A percentile compares a stretch with the other conserved stretches of the same genome.
These are phyloP conservation scores for Eucalyptus cladocalyx DNA, from an alignment of 345 rosid species.

Conservation along the genomic window DNA sequence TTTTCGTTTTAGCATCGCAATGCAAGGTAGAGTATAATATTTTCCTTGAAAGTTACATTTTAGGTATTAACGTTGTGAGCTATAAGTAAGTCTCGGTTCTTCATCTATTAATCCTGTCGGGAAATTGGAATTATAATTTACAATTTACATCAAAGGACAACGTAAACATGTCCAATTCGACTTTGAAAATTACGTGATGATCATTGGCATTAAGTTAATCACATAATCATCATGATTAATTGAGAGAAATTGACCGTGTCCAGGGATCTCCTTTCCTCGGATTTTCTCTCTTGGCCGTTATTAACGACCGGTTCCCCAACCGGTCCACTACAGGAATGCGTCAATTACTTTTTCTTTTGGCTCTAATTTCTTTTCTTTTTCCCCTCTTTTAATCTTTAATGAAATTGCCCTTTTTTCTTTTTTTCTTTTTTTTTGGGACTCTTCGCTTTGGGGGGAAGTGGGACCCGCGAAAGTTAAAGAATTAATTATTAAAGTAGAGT, in stretches of 20 bases:
- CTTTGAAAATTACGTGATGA: neutral
- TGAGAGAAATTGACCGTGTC: neutral
- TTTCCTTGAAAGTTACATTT: neutral
- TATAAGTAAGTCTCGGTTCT: fast-evolving
- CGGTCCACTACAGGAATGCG: neutral
- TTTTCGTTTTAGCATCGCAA: neutral
- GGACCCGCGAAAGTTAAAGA: neutral
- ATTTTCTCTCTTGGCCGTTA: neutral
- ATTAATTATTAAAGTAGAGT: neutral
- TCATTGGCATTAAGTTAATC: neutral
- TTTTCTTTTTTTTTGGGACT: neutral
- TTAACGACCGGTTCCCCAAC: neutral
- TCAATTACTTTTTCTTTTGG: neutral
- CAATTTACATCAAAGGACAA: neutral
- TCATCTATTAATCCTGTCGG: fast-evolving
- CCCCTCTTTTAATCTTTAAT: neutral
- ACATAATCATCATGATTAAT: neutral
- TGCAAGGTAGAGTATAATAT: fast-evolving
- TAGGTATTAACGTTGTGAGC: fast-evolving
- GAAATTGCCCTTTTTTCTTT: neutral
- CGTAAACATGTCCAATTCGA: neutral
- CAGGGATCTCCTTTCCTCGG: neutral
- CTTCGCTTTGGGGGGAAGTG: neutral
- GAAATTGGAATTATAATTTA: fast-evolving
- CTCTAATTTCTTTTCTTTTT: neutral